Percentiles rank a stretch among this genome's conserved stretches.
These are phyloP conservation scores for Globisporangium megalacanthum DNA, from an alignment of 352 stramenopile genomes.

Conservation along the genomic window DNA sequence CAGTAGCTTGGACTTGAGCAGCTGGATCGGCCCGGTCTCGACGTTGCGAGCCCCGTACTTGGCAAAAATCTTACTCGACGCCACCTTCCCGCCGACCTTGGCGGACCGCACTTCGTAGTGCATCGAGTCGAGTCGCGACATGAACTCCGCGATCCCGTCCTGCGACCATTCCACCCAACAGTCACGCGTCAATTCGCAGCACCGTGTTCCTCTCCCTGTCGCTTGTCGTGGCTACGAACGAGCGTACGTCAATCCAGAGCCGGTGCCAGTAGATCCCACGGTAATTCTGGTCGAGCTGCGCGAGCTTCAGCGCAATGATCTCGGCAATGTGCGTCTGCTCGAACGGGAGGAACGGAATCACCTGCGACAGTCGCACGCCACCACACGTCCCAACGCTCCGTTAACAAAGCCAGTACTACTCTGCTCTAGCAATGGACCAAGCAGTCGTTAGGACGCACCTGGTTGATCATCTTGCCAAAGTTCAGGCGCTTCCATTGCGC, in stretches of 20 bases:
- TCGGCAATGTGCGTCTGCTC: conserved; percentile 74
- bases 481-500: conserved; percentile 83
- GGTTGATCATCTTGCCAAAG: conserved; percentile 88
- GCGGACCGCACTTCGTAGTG: conserved; percentile 65
- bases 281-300: conserved; percentile 67
- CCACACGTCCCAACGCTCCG: too few species aligned
- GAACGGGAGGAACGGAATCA: conserved; percentile 88
- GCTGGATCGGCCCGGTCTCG: conserved; percentile 70
- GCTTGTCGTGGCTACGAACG: neutral
- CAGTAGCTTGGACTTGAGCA: conserved; percentile 79
- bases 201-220: neutral
- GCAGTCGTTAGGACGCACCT: conserved; percentile 22
- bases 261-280: conserved; percentile 70
- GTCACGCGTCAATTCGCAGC: neutral
- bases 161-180: conserved; percentile 6
- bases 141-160: conserved; percentile 52
- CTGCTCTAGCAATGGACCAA: too few species aligned
- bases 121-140: conserved; percentile 71
- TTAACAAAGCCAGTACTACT: too few species aligned
- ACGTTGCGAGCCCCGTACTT: conserved; percentile 82
- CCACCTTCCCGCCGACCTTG: conserved; percentile 41
- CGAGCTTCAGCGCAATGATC: conserved; percentile 79
- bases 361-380: conserved; percentile 19
- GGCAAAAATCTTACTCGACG: conserved; percentile 64
- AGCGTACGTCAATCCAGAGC: conserved; percentile 64